phyloP scores from a whole-genome alignment of 1,284 basidiomycete species.

The Cryptococcus sp. region DNA sequence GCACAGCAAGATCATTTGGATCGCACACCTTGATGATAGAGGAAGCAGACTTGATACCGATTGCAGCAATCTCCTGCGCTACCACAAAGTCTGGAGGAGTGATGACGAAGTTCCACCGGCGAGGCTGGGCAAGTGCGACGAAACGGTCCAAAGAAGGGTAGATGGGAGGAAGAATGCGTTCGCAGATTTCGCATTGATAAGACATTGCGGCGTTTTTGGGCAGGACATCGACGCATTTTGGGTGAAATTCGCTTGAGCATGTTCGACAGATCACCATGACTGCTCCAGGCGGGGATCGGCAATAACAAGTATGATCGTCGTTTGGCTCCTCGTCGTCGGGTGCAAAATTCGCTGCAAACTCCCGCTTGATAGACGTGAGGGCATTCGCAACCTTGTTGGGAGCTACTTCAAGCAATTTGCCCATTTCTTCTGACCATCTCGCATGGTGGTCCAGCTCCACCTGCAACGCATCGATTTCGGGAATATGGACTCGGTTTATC shows the following conservation, averaged over 20 bases:
- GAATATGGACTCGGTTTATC: slow-evolving; percentile 30
- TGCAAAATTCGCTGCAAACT: slow-evolving; percentile 31
- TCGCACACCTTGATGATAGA: slow-evolving; percentile 27
- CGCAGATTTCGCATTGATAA: slow-evolving; percentile 47
- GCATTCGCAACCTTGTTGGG: slow-evolving; percentile 21
- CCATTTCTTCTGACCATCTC: slow-evolving; percentile 28
- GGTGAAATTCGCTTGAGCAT: slow-evolving; percentile 42
- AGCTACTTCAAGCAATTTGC: slow-evolving; percentile 16
- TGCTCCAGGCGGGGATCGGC: slow-evolving; percentile 20
- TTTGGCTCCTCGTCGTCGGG: slow-evolving; percentile 35
- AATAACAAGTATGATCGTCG: slow-evolving; percentile 35
- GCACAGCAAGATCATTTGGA: slow-evolving; percentile 17
- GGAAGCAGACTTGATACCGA: slow-evolving; percentile 24
- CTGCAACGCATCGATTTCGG: slow-evolving; percentile 41
- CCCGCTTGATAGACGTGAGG: slow-evolving; percentile 29
- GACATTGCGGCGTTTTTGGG: slow-evolving; percentile 23
- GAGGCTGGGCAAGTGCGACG: slow-evolving; percentile 17
- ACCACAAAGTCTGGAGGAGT: slow-evolving; percentile 27
- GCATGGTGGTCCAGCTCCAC: slow-evolving; percentile 35
- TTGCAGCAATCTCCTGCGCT: slow-evolving; percentile 24
- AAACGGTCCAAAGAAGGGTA: slow-evolving; percentile 34
- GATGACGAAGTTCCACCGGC: slow-evolving; percentile 35
- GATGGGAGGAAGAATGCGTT: slow-evolving; percentile 28
- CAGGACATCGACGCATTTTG: slow-evolving; percentile 36
- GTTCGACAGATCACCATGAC: slow-evolving; percentile 37